Base-by-base conservation (phyloP, 345 rosid species). In the Rhodamnia rubescens region DNA sequence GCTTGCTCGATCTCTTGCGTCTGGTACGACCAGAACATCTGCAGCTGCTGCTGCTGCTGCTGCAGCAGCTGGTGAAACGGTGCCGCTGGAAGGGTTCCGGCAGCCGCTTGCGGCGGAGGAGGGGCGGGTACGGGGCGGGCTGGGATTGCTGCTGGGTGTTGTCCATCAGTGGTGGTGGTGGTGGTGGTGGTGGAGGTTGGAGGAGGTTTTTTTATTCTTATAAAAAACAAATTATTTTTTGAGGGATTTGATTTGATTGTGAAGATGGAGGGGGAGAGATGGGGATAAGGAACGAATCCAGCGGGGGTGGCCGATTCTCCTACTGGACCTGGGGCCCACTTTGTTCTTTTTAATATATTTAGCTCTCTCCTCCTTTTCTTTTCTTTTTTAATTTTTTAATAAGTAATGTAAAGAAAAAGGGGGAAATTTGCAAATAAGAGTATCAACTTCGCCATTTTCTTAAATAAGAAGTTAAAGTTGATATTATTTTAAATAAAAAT, bases 1-100 rank as follows among this genome's bases (percentile, higher is more conserved):
- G 90, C 96, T 74, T 96, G 98, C 81, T 96, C 98, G 91, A 97
- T 94, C 87, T 97, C 99, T 55, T 97, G 93, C 10, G 95, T 90
- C 87, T 97, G 99, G 90, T 92, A 93, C 0, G 94, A 86, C 99
- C 99, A 97, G 88, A 97, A 95, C 95, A 93, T 87, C 83, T 95
- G 98, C 56, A 96, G 98, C 86, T 95, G 97, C 51, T 93, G 96
- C 21, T 61, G 74, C 53, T 95, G 98, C 57, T 95, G 99, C 84
- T 36, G 40, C 40, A 95, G 94, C 53, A 94, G 98, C 86, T 94
- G 98, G 83, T 93, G 93, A 90, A 89, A 93, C 1, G 98, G 93
- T 16, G 92, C 88, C 15, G 92, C 88, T 9, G 75, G 1, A 5
- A 42, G 42, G 42, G 44, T 44, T 16, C 75, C 75, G 44, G 75